Evolutionary conservation across 768 basidiomycete genomes (phyloP), one percentile per base, ranked within the genome.

Genomic region (Termitomyces sp.): DNA sequence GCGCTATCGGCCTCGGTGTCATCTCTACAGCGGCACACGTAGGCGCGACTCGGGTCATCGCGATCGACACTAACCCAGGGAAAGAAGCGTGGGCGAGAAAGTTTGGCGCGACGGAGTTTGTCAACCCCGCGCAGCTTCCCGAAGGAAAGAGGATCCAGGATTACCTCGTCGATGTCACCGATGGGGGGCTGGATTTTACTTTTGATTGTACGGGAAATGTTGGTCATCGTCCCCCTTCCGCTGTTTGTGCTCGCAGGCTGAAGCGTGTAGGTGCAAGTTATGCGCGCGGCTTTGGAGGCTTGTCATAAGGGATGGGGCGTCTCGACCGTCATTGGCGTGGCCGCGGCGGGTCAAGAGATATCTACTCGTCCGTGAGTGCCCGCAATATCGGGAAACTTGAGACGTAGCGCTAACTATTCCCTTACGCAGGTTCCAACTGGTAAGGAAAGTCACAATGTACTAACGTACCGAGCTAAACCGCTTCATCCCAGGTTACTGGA

Each of bases 241-340:
- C n/a, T 3, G 35, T 35, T 35, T 35, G 35, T 3, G 35, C 14
- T 36, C 2, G 33, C 33, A 35, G 2, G 3, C 1, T 40, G 5
- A 0, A n/a, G 26, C 18, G 11, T 40, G 6, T 57, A 90, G 88
- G 90, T 94, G 10, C 76, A 93, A 30, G 94, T 96, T 61, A 98
- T 97, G 95, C 85, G 95, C 60, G 78, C 87, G 50, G 97, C 97
- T 26, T 83, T 99, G 48, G 97, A 99, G 75, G 91, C 94, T n/a
- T 98, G 94, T 72, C 97, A 99, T 74, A 98, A 98, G 70, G 97
- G 97, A 14, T 99, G 97, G 97, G 97, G 97, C 64, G 88, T 98
- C 44, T 92, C 87, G 57, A 98, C 92, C 56, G 70, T 99, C 63
- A 98, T 99, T 59, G 96, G 96, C 59, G 97, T 99, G 43, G 97